Evolutionary conservation across 169 alveolate species (phyloP).

Genomic region (Perkinsus marinus): DNA sequence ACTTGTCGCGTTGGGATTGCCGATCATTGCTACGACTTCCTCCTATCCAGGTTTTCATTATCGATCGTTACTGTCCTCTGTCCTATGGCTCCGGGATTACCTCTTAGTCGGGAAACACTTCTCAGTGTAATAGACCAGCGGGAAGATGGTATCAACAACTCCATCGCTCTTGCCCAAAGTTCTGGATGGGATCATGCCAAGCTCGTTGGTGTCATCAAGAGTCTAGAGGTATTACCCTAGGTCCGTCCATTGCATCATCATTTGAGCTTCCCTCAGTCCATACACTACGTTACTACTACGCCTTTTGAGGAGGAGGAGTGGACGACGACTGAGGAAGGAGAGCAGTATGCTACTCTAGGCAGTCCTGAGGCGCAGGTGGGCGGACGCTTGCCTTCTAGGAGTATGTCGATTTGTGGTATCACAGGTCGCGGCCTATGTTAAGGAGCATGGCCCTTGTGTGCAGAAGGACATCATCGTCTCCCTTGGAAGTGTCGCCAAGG

Average conservation of each 20-base stretch:
- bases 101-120: not conserved
- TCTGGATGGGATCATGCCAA: slow-evolving; percentile 8
- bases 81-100: not conserved
- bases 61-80: not conserved
- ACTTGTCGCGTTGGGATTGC: not conserved
- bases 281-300: not conserved
- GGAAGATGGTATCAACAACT: not conserved
- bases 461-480: not conserved
- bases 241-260: too few species aligned
- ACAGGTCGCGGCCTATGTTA: not conserved
- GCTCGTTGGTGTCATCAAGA: slow-evolving; percentile 23
- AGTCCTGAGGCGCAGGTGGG: slow-evolving; percentile 21
- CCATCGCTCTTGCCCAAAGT: not conserved
- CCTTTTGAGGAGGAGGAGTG: slow-evolving; percentile 10
- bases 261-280: slow-evolving; percentile 1
- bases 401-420: too few species aligned
- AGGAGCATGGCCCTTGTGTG: not conserved
- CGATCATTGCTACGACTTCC: too few species aligned
- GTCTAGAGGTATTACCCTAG: not conserved
- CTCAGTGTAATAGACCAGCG: not conserved
- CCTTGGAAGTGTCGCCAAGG: not conserved
- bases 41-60: not conserved
- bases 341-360: slow-evolving; percentile 13
- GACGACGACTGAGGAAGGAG: slow-evolving; percentile 16
- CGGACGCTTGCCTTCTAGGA: too few species aligned